Conservation (phyloP, 345 rosid genomes). For the Alliaria petiolata region DNA sequence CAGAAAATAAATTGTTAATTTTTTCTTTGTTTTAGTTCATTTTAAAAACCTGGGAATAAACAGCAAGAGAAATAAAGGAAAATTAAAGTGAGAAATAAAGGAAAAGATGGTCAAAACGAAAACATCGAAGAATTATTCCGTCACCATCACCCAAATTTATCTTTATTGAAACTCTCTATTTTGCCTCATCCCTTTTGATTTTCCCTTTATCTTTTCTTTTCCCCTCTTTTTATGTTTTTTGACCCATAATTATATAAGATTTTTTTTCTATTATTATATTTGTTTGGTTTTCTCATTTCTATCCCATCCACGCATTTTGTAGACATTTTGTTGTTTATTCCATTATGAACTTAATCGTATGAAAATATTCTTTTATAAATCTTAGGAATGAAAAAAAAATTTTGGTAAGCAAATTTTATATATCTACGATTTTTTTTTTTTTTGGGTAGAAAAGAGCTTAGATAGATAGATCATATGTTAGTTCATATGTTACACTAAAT, state of each 20-base stretch:
- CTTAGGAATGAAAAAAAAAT: background rate
- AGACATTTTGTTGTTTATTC: slow-evolving; percentile 11
- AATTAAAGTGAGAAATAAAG: slow-evolving; percentile 36
- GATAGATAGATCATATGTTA: background rate
- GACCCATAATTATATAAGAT: slow-evolving; percentile 16
- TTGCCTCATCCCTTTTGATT: slow-evolving; percentile 38
- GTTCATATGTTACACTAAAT: background rate
- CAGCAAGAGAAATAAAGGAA: slow-evolving; percentile 26
- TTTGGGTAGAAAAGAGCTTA: too few relatives aligned
- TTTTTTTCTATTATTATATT: background rate
- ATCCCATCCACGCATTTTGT: slow-evolving; percentile 15
- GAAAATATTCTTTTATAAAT: background rate
- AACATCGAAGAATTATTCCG: slow-evolving; percentile 41
- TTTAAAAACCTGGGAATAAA: background rate
- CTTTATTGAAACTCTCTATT: slow-evolving; percentile 44
- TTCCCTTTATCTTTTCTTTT: slow-evolving; percentile 36
- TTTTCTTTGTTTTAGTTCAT: background rate
- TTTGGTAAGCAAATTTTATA: too few relatives aligned
- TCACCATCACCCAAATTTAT: slow-evolving; percentile 40
- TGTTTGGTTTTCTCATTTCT: background rate
- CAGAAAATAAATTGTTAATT: background rate
- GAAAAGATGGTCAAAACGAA: slow-evolving; percentile 43
- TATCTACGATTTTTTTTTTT: background rate
- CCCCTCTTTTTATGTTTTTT: slow-evolving; percentile 37
- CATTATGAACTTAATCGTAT: background rate